A percentile compares a stretch with the other conserved stretches of the same genome.
Evolutionary conservation across 2,329 filamentous ascomycete genomes (phyloP).

Genomic region (Xenosphaeropsis pyriputrescens): DNA sequence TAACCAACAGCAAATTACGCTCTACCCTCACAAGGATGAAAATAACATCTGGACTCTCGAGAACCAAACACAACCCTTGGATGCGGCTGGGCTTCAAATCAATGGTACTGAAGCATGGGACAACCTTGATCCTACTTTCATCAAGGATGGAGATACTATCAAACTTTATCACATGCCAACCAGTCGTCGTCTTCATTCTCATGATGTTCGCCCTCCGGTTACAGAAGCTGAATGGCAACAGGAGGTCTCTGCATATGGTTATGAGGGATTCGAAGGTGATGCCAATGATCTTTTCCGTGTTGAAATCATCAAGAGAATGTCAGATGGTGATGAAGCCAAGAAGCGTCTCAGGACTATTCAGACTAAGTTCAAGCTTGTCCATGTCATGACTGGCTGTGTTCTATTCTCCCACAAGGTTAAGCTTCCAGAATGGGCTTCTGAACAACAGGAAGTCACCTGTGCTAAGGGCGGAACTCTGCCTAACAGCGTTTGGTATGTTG

Average conservation of each 20-base stretch:
- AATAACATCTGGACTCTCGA: conserved; percentile 93
- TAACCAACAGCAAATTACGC: conserved; percentile 96
- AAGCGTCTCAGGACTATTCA: conserved; percentile 83
- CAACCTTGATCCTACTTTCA: conserved; percentile 47
- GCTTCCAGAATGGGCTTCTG: conserved; percentile 92
- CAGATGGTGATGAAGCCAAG: conserved; percentile 64
- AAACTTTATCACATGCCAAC: conserved; percentile 75
- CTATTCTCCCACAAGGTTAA: conserved; percentile 99
- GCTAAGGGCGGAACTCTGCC: conserved; percentile 81
- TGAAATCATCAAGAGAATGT: conserved; percentile 87
- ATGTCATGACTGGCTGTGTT: conserved; percentile 91
- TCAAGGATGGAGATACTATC: conserved; percentile 69
- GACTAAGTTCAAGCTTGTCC: conserved; percentile 89
- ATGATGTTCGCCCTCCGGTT: conserved; percentile 79
- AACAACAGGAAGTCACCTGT: conserved; percentile 98
- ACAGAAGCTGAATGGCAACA: conserved; percentile 89
- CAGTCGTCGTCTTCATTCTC: conserved; percentile 83
- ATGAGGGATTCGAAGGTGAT: conserved; percentile 91
- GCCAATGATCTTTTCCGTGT: conserved; percentile 93
- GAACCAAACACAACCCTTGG: conserved; percentile 87
- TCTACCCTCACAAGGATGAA: conserved; percentile 98
- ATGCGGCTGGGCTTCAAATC: conserved; percentile 59
- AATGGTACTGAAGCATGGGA: conserved; percentile 80
- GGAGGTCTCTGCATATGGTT: conserved; percentile 92
- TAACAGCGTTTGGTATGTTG: conserved; percentile 95